Conservation (phyloP, 2,329 filamentous ascomycete genomes). For the Sclerotinia trifoliorum region DNA sequence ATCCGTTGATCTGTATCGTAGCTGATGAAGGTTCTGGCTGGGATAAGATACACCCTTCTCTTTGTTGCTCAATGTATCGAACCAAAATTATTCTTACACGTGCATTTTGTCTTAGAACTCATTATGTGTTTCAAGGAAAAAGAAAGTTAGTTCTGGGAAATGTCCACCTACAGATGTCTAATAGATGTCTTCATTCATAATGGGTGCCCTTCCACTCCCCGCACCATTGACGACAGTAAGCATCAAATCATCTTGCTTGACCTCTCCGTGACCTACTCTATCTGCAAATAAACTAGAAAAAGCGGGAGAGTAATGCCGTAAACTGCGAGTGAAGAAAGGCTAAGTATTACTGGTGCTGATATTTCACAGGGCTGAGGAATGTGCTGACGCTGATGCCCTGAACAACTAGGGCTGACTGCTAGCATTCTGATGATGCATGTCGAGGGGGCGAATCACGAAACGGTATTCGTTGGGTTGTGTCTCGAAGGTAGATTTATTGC, state of each 20-base stretch:
- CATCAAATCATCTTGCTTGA: conserved; percentile 8
- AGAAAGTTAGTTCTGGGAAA: neutral
- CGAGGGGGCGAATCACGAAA: neutral
- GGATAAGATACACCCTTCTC: neutral
- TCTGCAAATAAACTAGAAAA: neutral
- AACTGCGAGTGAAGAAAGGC: neutral
- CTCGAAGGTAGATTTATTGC: neutral
- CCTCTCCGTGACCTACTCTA: neutral
- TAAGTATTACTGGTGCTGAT: neutral
- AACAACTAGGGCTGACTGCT: conserved; percentile 28
- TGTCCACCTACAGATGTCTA: neutral
- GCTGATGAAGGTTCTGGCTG: conserved; percentile 9
- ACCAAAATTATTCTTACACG: neutral
- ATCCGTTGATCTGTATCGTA: conserved; percentile 9
- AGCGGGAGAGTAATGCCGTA: neutral
- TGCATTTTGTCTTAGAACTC: neutral
- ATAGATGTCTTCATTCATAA: neutral
- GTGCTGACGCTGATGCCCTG: conserved; percentile 6
- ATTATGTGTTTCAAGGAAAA: neutral
- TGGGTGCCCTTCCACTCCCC: neutral
- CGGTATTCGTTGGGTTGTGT: neutral
- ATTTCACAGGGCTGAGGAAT: conserved; percentile 18
- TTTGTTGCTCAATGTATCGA: neutral
- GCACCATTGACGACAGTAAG: conserved; percentile 6
- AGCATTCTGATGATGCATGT: neutral